phyloP scores from a whole-genome alignment of 768 basidiomycete genomes.

The Pleurotus eryngii region DNA sequence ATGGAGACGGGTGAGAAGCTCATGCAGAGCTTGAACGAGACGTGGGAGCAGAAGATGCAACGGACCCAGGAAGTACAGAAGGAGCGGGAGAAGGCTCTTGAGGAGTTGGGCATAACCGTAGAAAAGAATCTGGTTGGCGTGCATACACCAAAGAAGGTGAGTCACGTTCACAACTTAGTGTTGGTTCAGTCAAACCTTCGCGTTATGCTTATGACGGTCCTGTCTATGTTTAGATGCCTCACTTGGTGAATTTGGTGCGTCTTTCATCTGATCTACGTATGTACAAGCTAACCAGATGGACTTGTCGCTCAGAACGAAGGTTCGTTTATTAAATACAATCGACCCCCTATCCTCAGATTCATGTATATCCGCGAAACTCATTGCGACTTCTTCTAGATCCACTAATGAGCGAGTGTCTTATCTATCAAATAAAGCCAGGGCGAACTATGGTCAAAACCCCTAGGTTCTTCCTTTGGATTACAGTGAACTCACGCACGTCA shows the following conservation, averaged over 20 bases:
- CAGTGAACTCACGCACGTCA: background rate
- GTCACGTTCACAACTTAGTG: constrained; percentile 13
- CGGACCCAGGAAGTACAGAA: constrained; percentile 94
- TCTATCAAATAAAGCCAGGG: constrained; percentile 81
- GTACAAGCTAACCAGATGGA: constrained; percentile 12
- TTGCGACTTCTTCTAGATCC: constrained; percentile 56
- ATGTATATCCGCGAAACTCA: background rate
- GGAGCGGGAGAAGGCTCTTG: constrained; percentile 95
- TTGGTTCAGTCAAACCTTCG: constrained; percentile 7
- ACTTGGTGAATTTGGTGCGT: constrained; percentile 88
- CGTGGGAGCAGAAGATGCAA: constrained; percentile 89
- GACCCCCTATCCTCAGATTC: constrained; percentile 9
- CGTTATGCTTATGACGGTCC: constrained; percentile 9
- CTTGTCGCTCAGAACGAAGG: constrained; percentile 62
- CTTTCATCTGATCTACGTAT: constrained; percentile 8
- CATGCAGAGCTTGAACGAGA: constrained; percentile 81
- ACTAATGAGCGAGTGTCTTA: constrained; percentile 93
- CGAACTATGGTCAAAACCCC: constrained; percentile 16
- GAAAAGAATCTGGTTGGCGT: constrained; percentile 97
- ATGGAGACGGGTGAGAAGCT: constrained; percentile 91
- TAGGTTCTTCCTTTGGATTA: background rate
- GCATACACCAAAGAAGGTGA: constrained; percentile 95
- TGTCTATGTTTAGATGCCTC: constrained; percentile 66
- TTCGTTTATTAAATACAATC: constrained; percentile 24
- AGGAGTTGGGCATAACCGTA: constrained; percentile 96